A percentile compares a stretch with the other conserved stretches of the same genome.
phyloP scores from a whole-genome alignment of 768 basidiomycete species.

The Rhodotorula sphaerocarpa region DNA sequence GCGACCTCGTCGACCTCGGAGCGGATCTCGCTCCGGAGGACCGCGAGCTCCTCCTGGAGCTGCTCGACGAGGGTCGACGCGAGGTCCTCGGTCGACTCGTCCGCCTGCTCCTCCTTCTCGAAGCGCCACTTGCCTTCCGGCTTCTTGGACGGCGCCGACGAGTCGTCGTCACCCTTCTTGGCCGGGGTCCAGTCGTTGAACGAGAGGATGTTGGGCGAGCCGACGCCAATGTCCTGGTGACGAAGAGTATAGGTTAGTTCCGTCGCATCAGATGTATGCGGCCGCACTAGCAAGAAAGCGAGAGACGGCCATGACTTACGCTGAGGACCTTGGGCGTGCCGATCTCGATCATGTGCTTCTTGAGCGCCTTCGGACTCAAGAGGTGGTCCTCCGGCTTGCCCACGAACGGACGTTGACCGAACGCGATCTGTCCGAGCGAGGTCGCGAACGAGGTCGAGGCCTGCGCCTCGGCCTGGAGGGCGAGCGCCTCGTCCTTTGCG shows the following conservation, averaged over 20 bases:
- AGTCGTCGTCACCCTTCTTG: neutral
- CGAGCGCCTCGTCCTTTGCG: slow-evolving; percentile 38
- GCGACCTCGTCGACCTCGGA: slow-evolving; percentile 20
- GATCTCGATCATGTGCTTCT: slow-evolving; percentile 61
- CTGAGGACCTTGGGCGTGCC: slow-evolving; percentile 43
- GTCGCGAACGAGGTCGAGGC: slow-evolving; percentile 56
- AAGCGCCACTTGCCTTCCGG: slow-evolving; percentile 4
- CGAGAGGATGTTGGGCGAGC: slow-evolving; percentile 63
- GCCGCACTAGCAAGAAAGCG: too few relatives aligned
- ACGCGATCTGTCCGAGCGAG: slow-evolving; percentile 55
- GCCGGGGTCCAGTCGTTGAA: slow-evolving; percentile 57
- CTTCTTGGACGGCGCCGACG: neutral
- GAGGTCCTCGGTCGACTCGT: neutral
- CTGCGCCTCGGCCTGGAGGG: slow-evolving; percentile 49
- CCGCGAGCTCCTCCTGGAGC: slow-evolving; percentile 22
- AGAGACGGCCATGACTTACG: neutral
- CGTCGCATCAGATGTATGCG: too few relatives aligned
- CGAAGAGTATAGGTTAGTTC: neutral
- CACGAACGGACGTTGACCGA: slow-evolving; percentile 34
- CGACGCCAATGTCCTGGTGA: slow-evolving; percentile 42
- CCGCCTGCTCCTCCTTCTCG: neutral
- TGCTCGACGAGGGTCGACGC: slow-evolving; percentile 26
- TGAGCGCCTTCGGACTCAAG: slow-evolving; percentile 61
- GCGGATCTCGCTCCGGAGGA: slow-evolving; percentile 9
- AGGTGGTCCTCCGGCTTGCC: slow-evolving; percentile 43